Conservation (phyloP, 139 green algal species). For the Chlamydomonas schloesseri region DNA sequence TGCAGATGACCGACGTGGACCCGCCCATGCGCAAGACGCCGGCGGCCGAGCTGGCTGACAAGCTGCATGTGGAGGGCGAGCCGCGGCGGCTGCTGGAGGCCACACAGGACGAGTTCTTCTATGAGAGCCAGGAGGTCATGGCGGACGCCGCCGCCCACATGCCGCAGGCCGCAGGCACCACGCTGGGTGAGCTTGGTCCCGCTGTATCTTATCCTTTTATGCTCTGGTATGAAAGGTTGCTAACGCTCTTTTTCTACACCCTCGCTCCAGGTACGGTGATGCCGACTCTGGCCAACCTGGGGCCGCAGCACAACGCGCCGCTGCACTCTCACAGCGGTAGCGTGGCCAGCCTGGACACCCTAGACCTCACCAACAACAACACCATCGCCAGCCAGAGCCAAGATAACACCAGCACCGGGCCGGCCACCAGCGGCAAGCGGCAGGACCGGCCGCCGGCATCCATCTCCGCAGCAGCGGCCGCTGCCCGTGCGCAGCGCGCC, state of each 20-base stretch:
- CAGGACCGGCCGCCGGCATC: too few relatives aligned
- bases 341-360: background rate
- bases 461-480: too few relatives aligned
- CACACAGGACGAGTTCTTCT: constrained; percentile 61
- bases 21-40: constrained; percentile 49
- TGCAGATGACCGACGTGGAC: constrained; percentile 73
- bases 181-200: background rate
- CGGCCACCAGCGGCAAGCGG: too few relatives aligned
- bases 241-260: background rate
- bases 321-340: constrained; percentile 21
- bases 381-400: background rate
- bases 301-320: constrained; percentile 31
- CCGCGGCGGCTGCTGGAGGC: constrained; percentile 45
- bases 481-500: background rate
- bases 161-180: constrained; percentile 25
- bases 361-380: constrained; percentile 20
- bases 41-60: constrained; percentile 59
- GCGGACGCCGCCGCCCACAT: constrained; percentile 56
- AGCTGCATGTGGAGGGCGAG: constrained; percentile 46
- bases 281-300: constrained; percentile 57
- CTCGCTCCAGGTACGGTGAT: constrained; percentile 41
- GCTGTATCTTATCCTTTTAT: background rate
- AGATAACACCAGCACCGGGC: background rate
- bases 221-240: too few relatives aligned
- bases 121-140: constrained; percentile 64